Evolutionary conservation across 805 yeast species (phyloP), one percentile per base, ranked within the genome.

Genomic region (Starmerella geochares): DNA sequence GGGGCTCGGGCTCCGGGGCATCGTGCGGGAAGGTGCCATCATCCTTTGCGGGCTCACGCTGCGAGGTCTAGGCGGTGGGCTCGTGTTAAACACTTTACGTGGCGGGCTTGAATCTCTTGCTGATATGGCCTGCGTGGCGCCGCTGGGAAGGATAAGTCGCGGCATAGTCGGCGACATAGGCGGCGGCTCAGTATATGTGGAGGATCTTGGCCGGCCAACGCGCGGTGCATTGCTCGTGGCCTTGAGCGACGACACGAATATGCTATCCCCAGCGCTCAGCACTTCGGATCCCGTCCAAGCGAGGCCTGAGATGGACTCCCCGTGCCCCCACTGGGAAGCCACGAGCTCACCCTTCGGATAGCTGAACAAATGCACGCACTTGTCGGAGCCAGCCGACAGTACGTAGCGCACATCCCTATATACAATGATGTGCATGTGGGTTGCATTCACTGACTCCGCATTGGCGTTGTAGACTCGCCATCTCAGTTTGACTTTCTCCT

Each of bases 241-340:
- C 29, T 27, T 13, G 14, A 50, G 17, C 14, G 28, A n/a, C 14
- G 51, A 38, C 20, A 49, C 43, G 9, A 57, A 41, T 0, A 58
- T 20, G 10, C 49, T 42, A n/a, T 57, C 61, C 13, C 56, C 48
- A 2, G 58, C 53, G 2, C 48, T 39, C 4, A 58, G 27, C 5
- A 54, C 19, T 25, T 43, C 25, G 11, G 37, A 46, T 2, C 52
- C 47, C 2, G 54, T 49, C 54, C 60, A 55, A 3, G 54, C 54
- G 0, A 80, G 50, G 0, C 76, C 74, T 13, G 75, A 60, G 4
- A 79, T 70, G 0, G 72, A 62, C 35, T 79, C 79, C 0, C 79
- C 71, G 54, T 76, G 80, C 0, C 77, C 88, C 82, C 83, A 81
- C 42, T 70, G 74, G 0, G 73, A 67, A 7, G 76, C 69, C 9